Conservation (phyloP, 2,329 filamentous ascomycete species). For the Talaromyces funiculosus region DNA sequence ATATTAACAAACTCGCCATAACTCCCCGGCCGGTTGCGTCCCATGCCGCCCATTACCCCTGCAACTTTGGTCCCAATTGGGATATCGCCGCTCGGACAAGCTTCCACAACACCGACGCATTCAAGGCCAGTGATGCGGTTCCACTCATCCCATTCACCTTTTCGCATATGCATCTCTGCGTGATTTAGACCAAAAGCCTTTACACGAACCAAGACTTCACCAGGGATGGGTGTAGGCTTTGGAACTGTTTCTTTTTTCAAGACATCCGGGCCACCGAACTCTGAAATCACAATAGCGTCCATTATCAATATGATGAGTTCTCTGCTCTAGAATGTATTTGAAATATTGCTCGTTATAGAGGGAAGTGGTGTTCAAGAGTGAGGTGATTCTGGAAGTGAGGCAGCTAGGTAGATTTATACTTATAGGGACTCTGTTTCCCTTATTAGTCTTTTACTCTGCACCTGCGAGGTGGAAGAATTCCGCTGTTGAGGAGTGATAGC, state of each 20-base stretch:
- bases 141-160: conserved; percentile 29
- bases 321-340: neutral
- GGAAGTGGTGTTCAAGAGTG: neutral
- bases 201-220: conserved; percentile 17
- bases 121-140: conserved; percentile 36
- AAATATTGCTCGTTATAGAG: neutral
- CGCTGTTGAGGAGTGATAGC: neutral
- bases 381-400: neutral
- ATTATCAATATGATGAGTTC: neutral
- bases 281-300: neutral
- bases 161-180: conserved; percentile 45
- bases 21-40: neutral
- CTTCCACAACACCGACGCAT: conserved; percentile 20
- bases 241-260: neutral
- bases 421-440: neutral
- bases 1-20: neutral
- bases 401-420: neutral
- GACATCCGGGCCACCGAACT: neutral
- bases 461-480: neutral
- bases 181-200: conserved; percentile 43
- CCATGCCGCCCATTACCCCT: neutral
- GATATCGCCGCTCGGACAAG: neutral
- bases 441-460: neutral
- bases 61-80: neutral
- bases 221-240: neutral